These are phyloP conservation scores for Coemansia sp. DNA, from an alignment of 192 early-diverging fungal genomes.

Conservation along the genomic window DNA sequence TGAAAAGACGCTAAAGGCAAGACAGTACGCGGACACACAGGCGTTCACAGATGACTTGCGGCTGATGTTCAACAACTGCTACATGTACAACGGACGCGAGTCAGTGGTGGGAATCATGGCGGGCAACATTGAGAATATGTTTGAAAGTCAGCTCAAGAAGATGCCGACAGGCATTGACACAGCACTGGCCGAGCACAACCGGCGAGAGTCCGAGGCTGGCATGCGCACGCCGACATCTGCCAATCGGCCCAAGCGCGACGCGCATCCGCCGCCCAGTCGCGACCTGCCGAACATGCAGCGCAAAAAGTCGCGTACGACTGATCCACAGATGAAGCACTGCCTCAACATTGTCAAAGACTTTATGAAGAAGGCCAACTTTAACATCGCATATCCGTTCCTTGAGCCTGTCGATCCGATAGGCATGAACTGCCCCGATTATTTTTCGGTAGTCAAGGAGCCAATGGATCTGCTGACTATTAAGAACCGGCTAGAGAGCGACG, in stretches of 20 bases:
- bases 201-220: slow-evolving; percentile 37
- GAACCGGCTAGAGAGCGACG: slow-evolving; percentile 62
- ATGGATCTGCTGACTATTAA: slow-evolving; percentile 87
- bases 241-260: slow-evolving; percentile 64
- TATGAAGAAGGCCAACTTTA: slow-evolving; percentile 63
- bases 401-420: slow-evolving; percentile 83
- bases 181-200: slow-evolving; percentile 37
- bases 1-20: slow-evolving; percentile 62
- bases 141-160: slow-evolving; percentile 66
- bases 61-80: slow-evolving; percentile 77
- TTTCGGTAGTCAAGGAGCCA: slow-evolving; percentile 76
- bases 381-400: slow-evolving; percentile 70
- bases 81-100: slow-evolving; percentile 75
- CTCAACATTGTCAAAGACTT: slow-evolving; percentile 61
- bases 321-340: slow-evolving; percentile 65
- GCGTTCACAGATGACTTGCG: slow-evolving; percentile 68
- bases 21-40: slow-evolving; percentile 61
- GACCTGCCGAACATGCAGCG: slow-evolving; percentile 44
- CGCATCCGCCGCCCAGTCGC: slow-evolving; percentile 57
- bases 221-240: slow-evolving; percentile 48
- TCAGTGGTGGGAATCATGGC: slow-evolving; percentile 67
- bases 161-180: slow-evolving; percentile 63
- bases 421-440: slow-evolving; percentile 85
- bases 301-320: slow-evolving; percentile 49
- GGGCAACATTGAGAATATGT: slow-evolving; percentile 65